A percentile compares a stretch with the other conserved stretches of the same genome.
These are phyloP conservation scores for Ciborinia camelliae DNA, from an alignment of 2,329 filamentous ascomycete genomes.

Conservation along the genomic window DNA sequence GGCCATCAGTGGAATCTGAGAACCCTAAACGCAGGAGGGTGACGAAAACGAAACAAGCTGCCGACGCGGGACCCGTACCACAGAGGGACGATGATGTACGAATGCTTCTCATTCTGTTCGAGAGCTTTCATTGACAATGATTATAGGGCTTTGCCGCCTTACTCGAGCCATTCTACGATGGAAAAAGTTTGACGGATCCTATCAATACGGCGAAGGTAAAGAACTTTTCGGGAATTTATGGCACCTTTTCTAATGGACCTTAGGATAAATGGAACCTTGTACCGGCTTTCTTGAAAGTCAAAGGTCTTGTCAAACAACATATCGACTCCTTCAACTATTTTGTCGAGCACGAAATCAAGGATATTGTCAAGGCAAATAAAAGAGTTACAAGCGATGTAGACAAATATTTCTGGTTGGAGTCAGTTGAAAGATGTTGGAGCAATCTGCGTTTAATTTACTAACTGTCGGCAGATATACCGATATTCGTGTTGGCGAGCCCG, in stretches of 20 bases:
- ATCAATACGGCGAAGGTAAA: constrained; percentile 58
- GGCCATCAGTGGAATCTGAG: constrained; percentile 21
- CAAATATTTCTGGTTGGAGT: constrained; percentile 85
- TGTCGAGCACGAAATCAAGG: constrained; percentile 92
- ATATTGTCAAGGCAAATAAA: constrained; percentile 89
- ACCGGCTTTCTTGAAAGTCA: constrained; percentile 96
- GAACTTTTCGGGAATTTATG: too few relatives aligned
- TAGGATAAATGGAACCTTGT: constrained; percentile 96
- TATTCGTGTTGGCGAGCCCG: constrained; percentile 80
- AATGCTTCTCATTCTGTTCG: too few relatives aligned
- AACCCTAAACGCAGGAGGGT: constrained; percentile 31
- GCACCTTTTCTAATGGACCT: constrained; percentile 43
- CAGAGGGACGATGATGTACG: constrained; percentile 33
- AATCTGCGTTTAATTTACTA: background rate
- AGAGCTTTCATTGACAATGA: background rate
- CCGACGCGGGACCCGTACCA: constrained; percentile 23
- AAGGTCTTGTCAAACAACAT: constrained; percentile 86
- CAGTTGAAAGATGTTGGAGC: constrained; percentile 21
- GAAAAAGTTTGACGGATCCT: constrained; percentile 63
- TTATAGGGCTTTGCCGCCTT: constrained; percentile 56
- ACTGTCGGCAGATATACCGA: constrained; percentile 61
- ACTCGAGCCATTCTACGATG: constrained; percentile 67
- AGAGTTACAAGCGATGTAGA: constrained; percentile 90
- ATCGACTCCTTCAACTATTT: constrained; percentile 97
- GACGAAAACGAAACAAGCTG: constrained; percentile 22